A percentile compares a stretch with the other conserved stretches of the same genome.
Conservation (phyloP, 805 yeast genomes). For the Pichia membranifaciens region DNA sequence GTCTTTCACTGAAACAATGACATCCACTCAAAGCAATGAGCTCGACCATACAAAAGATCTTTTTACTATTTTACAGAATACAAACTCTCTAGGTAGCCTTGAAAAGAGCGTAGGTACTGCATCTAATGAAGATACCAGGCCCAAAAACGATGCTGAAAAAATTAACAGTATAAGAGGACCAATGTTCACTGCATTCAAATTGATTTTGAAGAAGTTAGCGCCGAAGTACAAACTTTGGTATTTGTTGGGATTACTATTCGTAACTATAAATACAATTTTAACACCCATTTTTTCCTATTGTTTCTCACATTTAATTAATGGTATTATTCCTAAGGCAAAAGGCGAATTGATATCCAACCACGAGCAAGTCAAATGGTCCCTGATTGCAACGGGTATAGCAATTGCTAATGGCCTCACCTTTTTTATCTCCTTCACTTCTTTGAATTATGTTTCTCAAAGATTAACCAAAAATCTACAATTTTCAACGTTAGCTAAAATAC, state of each 20-base stretch:
- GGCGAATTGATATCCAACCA: conserved; percentile 23
- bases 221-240: conserved; percentile 16
- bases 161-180: conserved; percentile 6
- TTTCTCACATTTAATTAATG: conserved; percentile 62
- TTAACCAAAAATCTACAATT: conserved; percentile 58
- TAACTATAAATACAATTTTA: conserved; percentile 54
- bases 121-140: neutral
- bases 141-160: conserved; percentile 9
- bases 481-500: conserved; percentile 41
- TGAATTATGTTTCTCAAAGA: conserved; percentile 57
- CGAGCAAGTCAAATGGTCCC: conserved; percentile 57
- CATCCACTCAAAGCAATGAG: no score
- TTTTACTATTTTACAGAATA: neutral
- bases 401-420: conserved; percentile 53
- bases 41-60: no score
- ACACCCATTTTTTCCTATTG: conserved; percentile 77
- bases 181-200: conserved; percentile 7
- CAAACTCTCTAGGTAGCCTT: neutral
- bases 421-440: conserved; percentile 43
- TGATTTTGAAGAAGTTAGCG: conserved; percentile 6
- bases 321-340: conserved; percentile 45
- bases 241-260: conserved; percentile 47
- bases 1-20: no score
- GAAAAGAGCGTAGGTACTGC: neutral
- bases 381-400: conserved; percentile 58